Evolutionary conservation across 2,329 filamentous ascomycete genomes (phyloP), one percentile per base, ranked within the genome.

Genomic region (Magnaporthiopsis incrustans): DNA sequence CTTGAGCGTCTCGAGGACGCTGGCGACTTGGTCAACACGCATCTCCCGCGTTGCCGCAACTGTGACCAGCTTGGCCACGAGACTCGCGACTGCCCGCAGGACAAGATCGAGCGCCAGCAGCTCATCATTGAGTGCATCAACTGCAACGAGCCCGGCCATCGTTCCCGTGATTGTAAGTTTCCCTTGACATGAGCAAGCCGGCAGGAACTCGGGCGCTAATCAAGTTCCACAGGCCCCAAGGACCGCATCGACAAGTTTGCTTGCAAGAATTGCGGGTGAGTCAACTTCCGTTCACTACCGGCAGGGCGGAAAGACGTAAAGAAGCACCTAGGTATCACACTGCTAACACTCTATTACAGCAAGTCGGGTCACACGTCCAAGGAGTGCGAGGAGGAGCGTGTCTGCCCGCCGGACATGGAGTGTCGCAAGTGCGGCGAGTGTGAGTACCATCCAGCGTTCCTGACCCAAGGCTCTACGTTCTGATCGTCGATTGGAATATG

Each of bases 211-310:
- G 18, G 22, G n/a, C 10, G 10, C 57, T 58, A 58, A 58, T 4
- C 30, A 18, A 27, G 12, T 18, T 15, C 8, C 3, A 58, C 58
- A 85, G 85, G 85, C 69, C 80, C 83, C 4, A 74, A 78, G n/a
- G 83, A 85, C 30, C 84, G 89, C 61, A 75, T 85, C 35, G 84
- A 89, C 76, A 86, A 79, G 64, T 87, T 82, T 68, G 85, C 85
- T 10, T 90, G 88, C 81, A 85, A 82, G 72, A 90, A 90, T 72
- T 90, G 88, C 77, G 84, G 82, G 79, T 81, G 68, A 65, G 74
- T 35, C 58, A 32, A n/a, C 12, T 35, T 35, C 58, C 27, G 11
- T 22, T 60, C 15, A 38, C 25, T 38, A 38, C 32, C 26, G 10
- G 32, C 58, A 60, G 10, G 15, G 3, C 15, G 6, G 15, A 15